These are phyloP conservation scores for Verruconis gallopava DNA, from an alignment of 2,329 filamentous ascomycete genomes.

Conservation along the genomic window DNA sequence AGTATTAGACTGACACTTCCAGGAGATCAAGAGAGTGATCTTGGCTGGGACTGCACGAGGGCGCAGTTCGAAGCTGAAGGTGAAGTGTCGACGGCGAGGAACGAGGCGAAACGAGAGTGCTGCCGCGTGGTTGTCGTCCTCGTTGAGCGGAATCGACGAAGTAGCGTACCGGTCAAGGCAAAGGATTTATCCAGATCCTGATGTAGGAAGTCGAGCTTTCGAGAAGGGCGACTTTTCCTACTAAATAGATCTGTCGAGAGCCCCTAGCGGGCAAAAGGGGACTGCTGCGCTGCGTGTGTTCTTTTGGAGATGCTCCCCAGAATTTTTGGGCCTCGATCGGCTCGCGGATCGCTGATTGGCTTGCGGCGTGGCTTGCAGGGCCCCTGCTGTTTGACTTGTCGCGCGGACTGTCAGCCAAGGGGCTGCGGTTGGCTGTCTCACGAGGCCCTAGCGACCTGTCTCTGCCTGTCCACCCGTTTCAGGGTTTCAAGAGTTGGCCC, in stretches of 20 bases:
- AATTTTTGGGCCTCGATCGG: too few species aligned
- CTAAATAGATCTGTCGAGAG: background rate
- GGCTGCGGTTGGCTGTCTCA: background rate
- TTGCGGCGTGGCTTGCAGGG: background rate
- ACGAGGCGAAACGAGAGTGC: constrained; percentile 6
- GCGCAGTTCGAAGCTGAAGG: background rate
- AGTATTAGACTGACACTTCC: constrained; percentile 3
- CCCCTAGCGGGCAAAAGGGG: background rate
- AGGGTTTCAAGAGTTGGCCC: background rate
- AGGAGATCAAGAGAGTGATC: too few species aligned
- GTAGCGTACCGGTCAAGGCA: background rate
- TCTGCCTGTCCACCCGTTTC: too few species aligned
- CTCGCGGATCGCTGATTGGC: background rate
- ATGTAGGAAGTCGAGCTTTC: background rate
- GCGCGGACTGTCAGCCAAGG: background rate
- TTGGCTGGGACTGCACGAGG: constrained; percentile 5
- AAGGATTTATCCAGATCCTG: background rate
- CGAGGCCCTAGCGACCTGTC: too few species aligned
- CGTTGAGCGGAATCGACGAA: background rate
- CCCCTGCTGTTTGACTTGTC: background rate
- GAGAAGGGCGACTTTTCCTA: background rate
- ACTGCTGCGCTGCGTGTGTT: background rate
- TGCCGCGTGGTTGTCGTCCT: constrained; percentile 2
- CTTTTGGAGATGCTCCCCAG: background rate
- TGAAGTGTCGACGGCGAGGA: background rate